A percentile compares a stretch with the other conserved stretches of the same genome.
phyloP scores from a whole-genome alignment of 2,329 filamentous ascomycete genomes.

The Colletotrichum plurivorum region DNA sequence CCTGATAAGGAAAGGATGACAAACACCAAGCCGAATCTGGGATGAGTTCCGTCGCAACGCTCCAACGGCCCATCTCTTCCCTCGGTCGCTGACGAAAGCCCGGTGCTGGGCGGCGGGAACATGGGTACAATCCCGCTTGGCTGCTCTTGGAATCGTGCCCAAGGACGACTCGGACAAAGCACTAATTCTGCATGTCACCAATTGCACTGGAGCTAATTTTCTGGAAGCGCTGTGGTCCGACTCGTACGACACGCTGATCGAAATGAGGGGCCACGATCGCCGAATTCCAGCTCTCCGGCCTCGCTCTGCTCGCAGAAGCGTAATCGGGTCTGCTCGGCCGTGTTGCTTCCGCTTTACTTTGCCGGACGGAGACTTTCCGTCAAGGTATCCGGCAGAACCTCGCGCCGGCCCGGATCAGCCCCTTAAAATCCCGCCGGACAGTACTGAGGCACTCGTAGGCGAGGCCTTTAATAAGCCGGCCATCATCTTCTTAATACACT shows the following conservation, averaged over 20 bases:
- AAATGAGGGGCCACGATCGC: slow-evolving; percentile 26
- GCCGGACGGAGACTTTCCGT: neutral
- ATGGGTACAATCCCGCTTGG: slow-evolving; percentile 34
- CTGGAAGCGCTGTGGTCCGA: slow-evolving; percentile 28
- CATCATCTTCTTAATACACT: too few species aligned
- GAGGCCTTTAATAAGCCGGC: too few species aligned
- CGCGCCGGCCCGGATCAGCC: slow-evolving; percentile 13
- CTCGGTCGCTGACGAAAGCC: slow-evolving; percentile 34
- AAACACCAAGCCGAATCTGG: slow-evolving; percentile 39
- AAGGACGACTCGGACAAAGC: slow-evolving; percentile 29
- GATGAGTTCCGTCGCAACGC: slow-evolving; percentile 31
- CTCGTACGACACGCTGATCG: slow-evolving; percentile 36
- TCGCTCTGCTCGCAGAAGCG: neutral
- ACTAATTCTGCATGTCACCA: slow-evolving; percentile 41
- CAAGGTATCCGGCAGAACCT: neutral
- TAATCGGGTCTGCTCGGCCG: neutral
- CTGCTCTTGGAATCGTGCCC: slow-evolving; percentile 30
- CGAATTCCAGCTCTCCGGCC: neutral
- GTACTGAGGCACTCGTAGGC: neutral
- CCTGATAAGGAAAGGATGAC: slow-evolving; percentile 20
- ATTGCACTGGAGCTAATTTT: slow-evolving; percentile 33
- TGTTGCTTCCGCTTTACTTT: slow-evolving; percentile 2
- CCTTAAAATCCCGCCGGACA: slow-evolving; percentile 17
- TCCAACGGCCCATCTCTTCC: slow-evolving; percentile 32
- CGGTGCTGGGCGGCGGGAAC: slow-evolving; percentile 30